Base-by-base conservation (phyloP, 768 basidiomycete genomes). In the Leucocoprinus birnbaumii region DNA sequence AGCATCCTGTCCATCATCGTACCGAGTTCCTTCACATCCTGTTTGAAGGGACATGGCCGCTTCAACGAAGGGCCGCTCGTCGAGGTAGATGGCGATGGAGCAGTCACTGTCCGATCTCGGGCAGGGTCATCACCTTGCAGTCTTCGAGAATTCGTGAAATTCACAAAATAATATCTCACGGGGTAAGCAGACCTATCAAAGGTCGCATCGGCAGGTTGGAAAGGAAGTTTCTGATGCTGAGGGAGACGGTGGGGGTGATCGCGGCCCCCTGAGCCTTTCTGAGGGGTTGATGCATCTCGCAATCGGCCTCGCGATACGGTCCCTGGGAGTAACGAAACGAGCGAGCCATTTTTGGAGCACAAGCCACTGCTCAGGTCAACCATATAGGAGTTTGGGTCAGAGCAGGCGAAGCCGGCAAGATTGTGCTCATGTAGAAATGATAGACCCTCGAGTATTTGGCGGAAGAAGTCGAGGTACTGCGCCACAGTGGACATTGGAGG, bases 401-500 rank as follows among this genome's bases (percentile, higher is more conserved):
- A 63, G 60, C 70, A 71, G 14, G 65, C 66, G 14, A 80, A 56
- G 35, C 68, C 67, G 3, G 69, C 72, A 37, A 81, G 69, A 8
- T 61, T 58, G 47, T 74, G 73, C 63, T 81, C 79, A 61, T 80
- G 80, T 13, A 80, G 62, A 56, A 80, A 81, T 3, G 75, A 68
- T 18, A 80, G 67, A 6, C 75, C 78, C 74, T 78, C 80, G 13
- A 83, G 70, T 1, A 75, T 59, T 63, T 83, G 80, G 31, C 75
- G 65, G 59, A 80, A 76, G 56, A 80, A 78, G 58, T 81, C 80
- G 35, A 80, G 66, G 56, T 77, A 79, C 51, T 81, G 73, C 3
- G 74, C 70, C 26, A 80, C 75, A 3, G 67, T 77, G 47, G 70
- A 60, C 38, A 82, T 70, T 6, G 76, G 76, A 11, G 80, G 79